Conservation (phyloP, 306 rosid species). For the Rosa chinensis region DNA sequence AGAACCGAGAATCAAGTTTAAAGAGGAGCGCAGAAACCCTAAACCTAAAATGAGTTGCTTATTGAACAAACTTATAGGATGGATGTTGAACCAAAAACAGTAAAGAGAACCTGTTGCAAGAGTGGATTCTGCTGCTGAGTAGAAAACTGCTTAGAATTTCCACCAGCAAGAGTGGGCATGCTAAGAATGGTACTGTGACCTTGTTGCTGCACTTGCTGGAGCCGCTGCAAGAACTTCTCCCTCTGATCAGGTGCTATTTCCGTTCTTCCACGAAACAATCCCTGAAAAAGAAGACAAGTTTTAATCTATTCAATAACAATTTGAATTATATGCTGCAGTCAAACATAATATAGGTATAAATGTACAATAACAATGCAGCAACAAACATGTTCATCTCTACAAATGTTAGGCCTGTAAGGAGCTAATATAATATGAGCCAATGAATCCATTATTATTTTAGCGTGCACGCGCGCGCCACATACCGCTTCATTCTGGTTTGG, state of each 20-base stretch:
- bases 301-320: neutral
- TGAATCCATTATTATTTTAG: neutral
- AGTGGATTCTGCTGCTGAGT: slow-evolving; percentile 82
- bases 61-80: neutral
- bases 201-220: slow-evolving; percentile 95
- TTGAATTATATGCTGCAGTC: neutral
- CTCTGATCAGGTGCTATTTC: slow-evolving; percentile 96
- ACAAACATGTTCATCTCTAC: neutral
- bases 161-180: slow-evolving; percentile 78
- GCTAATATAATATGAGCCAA: neutral
- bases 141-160: slow-evolving; percentile 82
- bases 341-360: neutral
- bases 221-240: slow-evolving; percentile 92
- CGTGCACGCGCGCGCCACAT: slow-evolving; percentile 3
- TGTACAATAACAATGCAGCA: neutral
- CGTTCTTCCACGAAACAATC: slow-evolving; percentile 88
- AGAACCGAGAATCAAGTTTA: neutral
- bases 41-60: neutral
- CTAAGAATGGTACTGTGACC: slow-evolving; percentile 74
- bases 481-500: slow-evolving; percentile 80
- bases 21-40: neutral
- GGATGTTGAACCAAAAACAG: slow-evolving; percentile 15
- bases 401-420: neutral
- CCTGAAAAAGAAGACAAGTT: slow-evolving; percentile 42
- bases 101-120: slow-evolving; percentile 66